Percentiles rank a stretch among this genome's conserved stretches.
Evolutionary conservation across 2,329 filamentous ascomycete genomes (phyloP).

Genomic region (Plectosphaerella cucumerina): DNA sequence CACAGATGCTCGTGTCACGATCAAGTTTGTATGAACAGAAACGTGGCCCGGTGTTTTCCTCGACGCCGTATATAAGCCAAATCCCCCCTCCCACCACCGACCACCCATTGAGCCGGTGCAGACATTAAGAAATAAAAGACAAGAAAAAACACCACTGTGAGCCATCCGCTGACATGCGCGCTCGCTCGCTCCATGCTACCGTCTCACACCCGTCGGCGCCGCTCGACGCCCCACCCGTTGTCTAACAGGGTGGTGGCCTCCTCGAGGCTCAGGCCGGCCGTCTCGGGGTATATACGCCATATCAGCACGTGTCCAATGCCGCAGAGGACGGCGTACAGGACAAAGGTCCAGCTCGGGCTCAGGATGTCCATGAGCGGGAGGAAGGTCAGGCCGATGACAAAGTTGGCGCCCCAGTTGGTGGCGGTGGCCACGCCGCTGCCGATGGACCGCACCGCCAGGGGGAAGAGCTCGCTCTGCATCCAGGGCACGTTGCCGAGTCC

Average conservation of each 20-base stretch:
- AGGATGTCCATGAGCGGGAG: slow-evolving; percentile 78
- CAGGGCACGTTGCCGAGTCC: slow-evolving; percentile 91
- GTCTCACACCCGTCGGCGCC: slow-evolving; percentile 22
- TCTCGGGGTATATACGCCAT: slow-evolving; percentile 81
- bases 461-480: slow-evolving; percentile 94
- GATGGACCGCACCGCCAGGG: slow-evolving; percentile 66
- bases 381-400: slow-evolving; percentile 81
- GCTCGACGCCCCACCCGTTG: slow-evolving; percentile 65
- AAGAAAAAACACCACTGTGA: too few relatives aligned
- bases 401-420: slow-evolving; percentile 86
- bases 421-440: slow-evolving; percentile 72
- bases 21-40: too few relatives aligned
- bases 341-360: slow-evolving; percentile 73
- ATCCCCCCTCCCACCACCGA: too few relatives aligned
- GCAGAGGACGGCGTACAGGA: slow-evolving; percentile 73
- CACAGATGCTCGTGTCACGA: too few relatives aligned
- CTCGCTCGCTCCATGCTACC: too few relatives aligned
- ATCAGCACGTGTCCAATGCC: slow-evolving; percentile 61
- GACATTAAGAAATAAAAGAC: too few relatives aligned
- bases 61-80: too few relatives aligned
- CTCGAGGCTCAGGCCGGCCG: slow-evolving; percentile 75
- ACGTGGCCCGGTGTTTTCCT: too few relatives aligned
- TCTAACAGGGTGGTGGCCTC: slow-evolving; percentile 70
- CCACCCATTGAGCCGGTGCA: too few relatives aligned
- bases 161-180: too few relatives aligned